Evolutionary conservation across 352 stramenopile genomes (phyloP).

Genomic region (Saprolegnia parasitica): DNA sequence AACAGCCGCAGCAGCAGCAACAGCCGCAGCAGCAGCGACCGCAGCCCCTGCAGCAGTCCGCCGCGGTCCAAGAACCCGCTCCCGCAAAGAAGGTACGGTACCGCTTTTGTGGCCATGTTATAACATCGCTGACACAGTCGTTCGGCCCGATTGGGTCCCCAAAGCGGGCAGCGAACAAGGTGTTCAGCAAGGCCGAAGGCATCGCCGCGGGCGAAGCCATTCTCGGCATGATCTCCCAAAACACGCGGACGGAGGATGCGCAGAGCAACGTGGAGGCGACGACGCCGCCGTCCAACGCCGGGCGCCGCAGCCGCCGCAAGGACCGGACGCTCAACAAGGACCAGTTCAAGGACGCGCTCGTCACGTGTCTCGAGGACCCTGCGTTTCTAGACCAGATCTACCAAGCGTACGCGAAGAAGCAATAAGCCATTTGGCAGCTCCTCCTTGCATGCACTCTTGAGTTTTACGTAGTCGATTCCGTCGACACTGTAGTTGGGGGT

Average conservation of each 20-base stretch:
- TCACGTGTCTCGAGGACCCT: constrained; percentile 69
- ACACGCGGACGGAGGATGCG: not conserved
- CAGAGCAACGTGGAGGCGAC: not conserved
- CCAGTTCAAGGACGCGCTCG: constrained; percentile 81
- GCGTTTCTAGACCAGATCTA: constrained; percentile 88
- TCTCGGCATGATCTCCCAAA: constrained; percentile 71
- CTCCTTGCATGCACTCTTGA: too few relatives aligned
- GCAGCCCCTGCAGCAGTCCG: constrained; percentile 38
- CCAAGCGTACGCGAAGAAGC: constrained; percentile 70
- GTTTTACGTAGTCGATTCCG: too few relatives aligned
- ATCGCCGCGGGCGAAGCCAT: constrained; percentile 78
- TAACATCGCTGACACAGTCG: not conserved
- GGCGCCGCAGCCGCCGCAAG: constrained; percentile 32
- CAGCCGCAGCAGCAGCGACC: constrained; percentile 37
- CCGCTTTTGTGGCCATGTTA: not conserved
- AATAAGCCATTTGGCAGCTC: not conserved
- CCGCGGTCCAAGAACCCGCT: constrained; percentile 39
- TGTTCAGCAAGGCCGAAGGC: constrained; percentile 64
- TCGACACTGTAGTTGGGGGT: too few relatives aligned
- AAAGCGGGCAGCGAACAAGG: constrained; percentile 43
- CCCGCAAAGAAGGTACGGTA: not conserved
- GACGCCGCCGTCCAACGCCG: constrained; percentile 33
- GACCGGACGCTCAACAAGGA: constrained; percentile 62
- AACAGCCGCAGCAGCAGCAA: constrained; percentile 28
- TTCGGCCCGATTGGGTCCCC: constrained; percentile 17